phyloP scores from a whole-genome alignment of 306 rosid genomes.

The Quercus variabilis region DNA sequence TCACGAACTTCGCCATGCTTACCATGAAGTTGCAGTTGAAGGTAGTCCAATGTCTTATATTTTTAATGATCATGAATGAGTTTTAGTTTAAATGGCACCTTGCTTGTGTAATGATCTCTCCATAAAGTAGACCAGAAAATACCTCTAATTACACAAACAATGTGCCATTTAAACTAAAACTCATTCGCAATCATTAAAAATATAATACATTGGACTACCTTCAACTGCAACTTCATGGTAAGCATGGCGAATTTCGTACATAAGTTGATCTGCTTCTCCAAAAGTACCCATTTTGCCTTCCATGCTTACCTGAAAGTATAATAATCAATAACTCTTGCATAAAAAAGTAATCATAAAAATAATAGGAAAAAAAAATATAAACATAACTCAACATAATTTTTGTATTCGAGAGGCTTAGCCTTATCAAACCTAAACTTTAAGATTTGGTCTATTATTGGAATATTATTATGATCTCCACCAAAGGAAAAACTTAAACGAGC shows the following conservation, averaged over 20 bases:
- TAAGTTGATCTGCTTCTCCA: conserved; percentile 83
- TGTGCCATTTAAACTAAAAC: too few species aligned
- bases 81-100: too few species aligned
- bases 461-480: conserved; percentile 80
- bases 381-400: conserved; percentile 92
- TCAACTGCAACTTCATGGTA: conserved; percentile 89
- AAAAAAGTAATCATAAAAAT: conserved; percentile 6
- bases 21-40: conserved; percentile 86
- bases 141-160: too few species aligned
- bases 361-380: neutral
- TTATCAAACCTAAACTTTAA: conserved; percentile 88
- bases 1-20: conserved; percentile 86
- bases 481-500: conserved; percentile 76
- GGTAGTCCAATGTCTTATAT: conserved; percentile 28
- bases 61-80: too few species aligned
- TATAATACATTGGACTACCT: conserved; percentile 32
- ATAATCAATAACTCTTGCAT: conserved; percentile 19
- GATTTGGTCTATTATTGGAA: conserved; percentile 71
- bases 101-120: too few species aligned
- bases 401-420: conserved; percentile 82
- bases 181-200: too few species aligned
- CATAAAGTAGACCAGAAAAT: too few species aligned
- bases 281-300: conserved; percentile 93
- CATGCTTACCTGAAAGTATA: conserved; percentile 81
- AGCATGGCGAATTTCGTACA: conserved; percentile 80